Evolutionary conservation across 2,329 filamentous ascomycete genomes (phyloP), one percentile per base, ranked within the genome.

Genomic region (Plenodomus biglobosus): DNA sequence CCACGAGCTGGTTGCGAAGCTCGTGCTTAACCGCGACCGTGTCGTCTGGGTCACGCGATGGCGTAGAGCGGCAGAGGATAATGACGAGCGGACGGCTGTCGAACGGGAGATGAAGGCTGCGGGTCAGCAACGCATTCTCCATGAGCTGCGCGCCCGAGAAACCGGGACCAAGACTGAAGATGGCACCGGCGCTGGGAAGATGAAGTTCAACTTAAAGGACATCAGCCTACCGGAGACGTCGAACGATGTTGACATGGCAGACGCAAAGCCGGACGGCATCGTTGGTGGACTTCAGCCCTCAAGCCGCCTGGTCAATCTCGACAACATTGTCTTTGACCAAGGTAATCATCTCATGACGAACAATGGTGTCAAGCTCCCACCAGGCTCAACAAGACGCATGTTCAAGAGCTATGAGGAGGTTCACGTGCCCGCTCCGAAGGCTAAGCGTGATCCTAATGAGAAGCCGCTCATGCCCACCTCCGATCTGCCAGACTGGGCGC

Each of bases 331-430:
- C 34, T 99, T 99, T 68, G 94, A 97, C 61, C 92, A 97, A 73
- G 94, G 94, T 44, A 99, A 97, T 65, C 94, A 99, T 76, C 80
- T 99, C 37, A 99, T 97, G 92, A 97, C 94, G n/a, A 99, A 99
- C 64, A 88, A 91, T 6, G 96, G 91, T 68, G 94, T 99, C 39
- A 87, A 88, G 55, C 80, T 99, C 17, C 94, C 94, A 0, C 90
- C 96, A 69, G 94, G 94, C 10, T 96, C 94, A 2, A 96, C 90
- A 0, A 96, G 97, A 73, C 84, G 91, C 40, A 90, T 89, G 0
- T 96, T 96, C 76, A 99, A 99, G 73, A 94, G 94, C 27, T 99
- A 97, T 61, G 94, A 99, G 73, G 94, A 99, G 68, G 96, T 97
- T 49, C 94, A 99, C 68, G 92, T 99, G 3, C 94, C 94, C 7